phyloP scores from a whole-genome alignment of 176 grass and related monocot genomes.

The Phoenix dactylifera region DNA sequence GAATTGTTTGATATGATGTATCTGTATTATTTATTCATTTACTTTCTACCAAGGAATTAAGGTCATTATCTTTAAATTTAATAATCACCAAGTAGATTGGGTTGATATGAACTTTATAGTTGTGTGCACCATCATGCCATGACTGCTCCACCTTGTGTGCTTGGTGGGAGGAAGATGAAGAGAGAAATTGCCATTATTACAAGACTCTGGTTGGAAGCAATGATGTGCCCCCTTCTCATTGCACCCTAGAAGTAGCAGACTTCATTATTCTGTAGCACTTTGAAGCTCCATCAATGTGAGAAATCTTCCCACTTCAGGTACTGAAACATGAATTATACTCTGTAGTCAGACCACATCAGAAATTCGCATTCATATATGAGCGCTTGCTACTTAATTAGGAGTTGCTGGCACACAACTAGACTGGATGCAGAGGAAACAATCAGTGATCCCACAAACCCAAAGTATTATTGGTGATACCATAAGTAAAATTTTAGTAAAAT shows the following conservation, averaged over 20 bases:
- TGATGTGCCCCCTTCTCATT: slow-evolving; percentile 51
- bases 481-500: slow-evolving; percentile 22
- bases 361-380: neutral
- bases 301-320: slow-evolving; percentile 94
- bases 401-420: slow-evolving; percentile 69
- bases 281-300: slow-evolving; percentile 82
- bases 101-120: slow-evolving; percentile 29
- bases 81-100: neutral
- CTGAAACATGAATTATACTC: neutral
- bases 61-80: neutral
- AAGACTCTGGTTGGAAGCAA: slow-evolving; percentile 53
- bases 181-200: slow-evolving; percentile 52
- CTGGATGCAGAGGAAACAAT: slow-evolving; percentile 85
- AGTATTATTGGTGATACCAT: slow-evolving; percentile 98
- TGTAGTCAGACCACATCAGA: neutral
- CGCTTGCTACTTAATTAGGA: slow-evolving; percentile 48
- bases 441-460: slow-evolving; percentile 93
- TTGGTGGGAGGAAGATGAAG: slow-evolving; percentile 97
- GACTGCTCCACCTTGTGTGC: slow-evolving; percentile 91
- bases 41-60: neutral
- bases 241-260: slow-evolving; percentile 65
- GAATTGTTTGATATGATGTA: no score
- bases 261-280: slow-evolving; percentile 88
- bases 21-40: no score
- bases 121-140: slow-evolving; percentile 93